Evolutionary conservation across 164 flowering plant genomes (phyloP), one percentile per base, ranked within the genome.

Genomic region (Protea cynaroides): DNA sequence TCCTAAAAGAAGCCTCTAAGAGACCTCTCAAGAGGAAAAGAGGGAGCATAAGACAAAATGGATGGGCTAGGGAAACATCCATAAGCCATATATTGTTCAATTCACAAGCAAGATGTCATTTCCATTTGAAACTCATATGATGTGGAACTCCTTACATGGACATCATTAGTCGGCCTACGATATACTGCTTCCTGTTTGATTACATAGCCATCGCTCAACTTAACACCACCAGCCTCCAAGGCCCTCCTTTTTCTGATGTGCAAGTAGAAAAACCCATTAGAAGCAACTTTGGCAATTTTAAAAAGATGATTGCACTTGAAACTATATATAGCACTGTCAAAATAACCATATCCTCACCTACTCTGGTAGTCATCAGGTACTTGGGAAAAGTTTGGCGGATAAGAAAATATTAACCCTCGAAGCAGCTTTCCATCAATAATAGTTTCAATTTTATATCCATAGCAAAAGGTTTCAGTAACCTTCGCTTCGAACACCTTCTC

Each of bases 381-480:
- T 47, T 62, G 61, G 52, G 51, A 58, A 65, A 72, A 65, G 70
- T 58, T 68, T 65, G 84, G 75, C 57, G 74, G 80, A 79, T 74
- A 85, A 56, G 93, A 81, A 71, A 95, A 85, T 47, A 95, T 61
- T 54, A 95, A 71, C 62, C 99, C 99, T 63, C 90, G 96, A n/a
- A 95, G 86, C 68, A 80, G 84, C 75, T 85, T 88, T 65, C 99
- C 99, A 71, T 86, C 91, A 65, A 95, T 85, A 36, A 71, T 62
- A 58, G 99, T 89, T 81, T 95, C 97, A 72, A 95, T 84, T 12
- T 90, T 78, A 72, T 76, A 89, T 22, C 97, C 93, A 68, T 72
- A 78, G 61, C 79, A 66, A 61, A 89, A 73, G 64, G 75, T 71
- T 72, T 85, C 82, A 25, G 84, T 84, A 66, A 95, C 88, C 75